Evolutionary conservation across 352 stramenopile species (phyloP), one percentile per base, ranked within the genome.

Genomic region (Phytophthora palmivora): DNA sequence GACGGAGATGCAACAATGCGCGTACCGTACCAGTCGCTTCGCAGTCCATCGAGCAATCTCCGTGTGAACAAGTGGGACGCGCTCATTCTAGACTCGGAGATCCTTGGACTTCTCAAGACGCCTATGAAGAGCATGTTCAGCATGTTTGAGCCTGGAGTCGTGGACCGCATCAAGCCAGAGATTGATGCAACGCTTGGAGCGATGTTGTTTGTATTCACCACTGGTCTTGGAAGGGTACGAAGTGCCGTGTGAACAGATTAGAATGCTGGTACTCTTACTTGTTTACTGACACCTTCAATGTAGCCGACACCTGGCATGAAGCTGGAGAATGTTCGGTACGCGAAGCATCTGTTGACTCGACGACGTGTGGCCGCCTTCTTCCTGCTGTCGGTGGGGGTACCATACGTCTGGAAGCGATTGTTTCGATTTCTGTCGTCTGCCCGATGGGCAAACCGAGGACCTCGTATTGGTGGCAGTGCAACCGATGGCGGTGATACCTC

Each of bases 61-160:
- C 82, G 84, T 16, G 84, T 94, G 62, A 95, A 93, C 72, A 95
- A 92, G 42, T 93, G 82, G 84, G 84, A 95, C 70, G 79, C 86
- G 33, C 60, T 80, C 39, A 91, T 93, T 55, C 67, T 95, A n/a
- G 84, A 95, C 54, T 72, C 70, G 30, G 86, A 95, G 65, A 91
- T 95, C 61, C 59, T 93, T 12, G 74, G 61, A 16, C 65, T 95
- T 63, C 81, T 95, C 61, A 91, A 92, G 57, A 63, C 56, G 11
- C 83, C 82, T 10, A 78, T 92, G 71, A 87, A 88, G 62, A 82
- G 63, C 68, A 92, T 93, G 80, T 93, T 94, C 49, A 78, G 59
- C 68, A 79, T 89, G 75, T 92, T 92, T 47, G 79, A 88, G 42
- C 80, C 86, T 3, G 76, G 82, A 1, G 47, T 85, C 21, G 70